Percentiles rank a stretch among this genome's conserved stretches.
These are phyloP conservation scores for Silybum marianum DNA, from an alignment of 129 eudicot genomes.

Conservation along the genomic window DNA sequence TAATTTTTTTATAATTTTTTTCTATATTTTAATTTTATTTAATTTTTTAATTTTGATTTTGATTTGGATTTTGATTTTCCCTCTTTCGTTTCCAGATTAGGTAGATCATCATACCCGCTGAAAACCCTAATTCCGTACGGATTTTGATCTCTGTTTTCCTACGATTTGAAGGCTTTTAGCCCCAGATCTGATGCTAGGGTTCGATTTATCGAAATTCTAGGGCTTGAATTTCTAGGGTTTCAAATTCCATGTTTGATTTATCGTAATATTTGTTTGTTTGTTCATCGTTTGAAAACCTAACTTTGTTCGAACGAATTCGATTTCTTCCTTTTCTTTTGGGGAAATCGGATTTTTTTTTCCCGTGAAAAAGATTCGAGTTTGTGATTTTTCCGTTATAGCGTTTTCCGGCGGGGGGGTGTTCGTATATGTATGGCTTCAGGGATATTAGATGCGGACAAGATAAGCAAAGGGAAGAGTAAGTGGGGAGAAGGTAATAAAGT, in stretches of 20 bases:
- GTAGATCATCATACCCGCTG: conserved; percentile 18
- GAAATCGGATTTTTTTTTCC: conserved; percentile 8
- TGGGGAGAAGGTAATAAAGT: conserved; percentile 72
- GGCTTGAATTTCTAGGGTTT: conserved; percentile 26
- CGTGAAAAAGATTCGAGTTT: conserved; percentile 36
- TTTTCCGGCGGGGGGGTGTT: conserved; percentile 14
- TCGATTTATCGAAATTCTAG: background rate
- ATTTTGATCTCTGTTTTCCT: conserved; percentile 24
- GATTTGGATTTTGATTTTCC: background rate
- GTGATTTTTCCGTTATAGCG: conserved; percentile 21
- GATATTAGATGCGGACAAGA: conserved; percentile 52
- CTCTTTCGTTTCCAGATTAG: conserved; percentile 22
- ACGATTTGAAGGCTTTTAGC: conserved; percentile 10
- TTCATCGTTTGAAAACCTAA: conserved; percentile 18
- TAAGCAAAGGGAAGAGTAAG: conserved; percentile 46
- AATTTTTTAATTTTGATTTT: background rate
- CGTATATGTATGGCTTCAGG: conserved; percentile 87
- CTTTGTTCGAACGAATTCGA: conserved; percentile 1
- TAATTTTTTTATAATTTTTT: background rate
- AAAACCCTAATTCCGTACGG: conserved; percentile 44
- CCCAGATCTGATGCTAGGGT: conserved; percentile 32
- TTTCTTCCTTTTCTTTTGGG: background rate
- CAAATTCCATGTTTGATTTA: background rate
- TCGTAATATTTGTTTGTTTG: conserved; percentile 10
- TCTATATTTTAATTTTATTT: background rate